Percentiles rank a stretch among this genome's conserved stretches.
phyloP scores from a whole-genome alignment of 2,329 filamentous ascomycete species.

The Falciphora oryzae region DNA sequence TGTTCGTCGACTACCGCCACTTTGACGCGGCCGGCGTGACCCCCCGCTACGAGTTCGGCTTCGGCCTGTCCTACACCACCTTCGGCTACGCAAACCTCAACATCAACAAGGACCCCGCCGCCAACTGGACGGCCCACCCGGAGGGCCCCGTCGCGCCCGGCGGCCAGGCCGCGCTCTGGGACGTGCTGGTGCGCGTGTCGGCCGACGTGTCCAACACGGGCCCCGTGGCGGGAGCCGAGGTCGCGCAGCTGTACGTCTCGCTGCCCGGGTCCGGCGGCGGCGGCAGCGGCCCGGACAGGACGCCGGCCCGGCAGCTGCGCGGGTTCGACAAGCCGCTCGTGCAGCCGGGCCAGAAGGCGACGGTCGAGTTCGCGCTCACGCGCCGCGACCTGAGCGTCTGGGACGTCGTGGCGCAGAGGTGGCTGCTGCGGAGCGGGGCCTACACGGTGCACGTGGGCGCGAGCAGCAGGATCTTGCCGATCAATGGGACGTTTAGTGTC shows the following conservation, averaged over 20 bases:
- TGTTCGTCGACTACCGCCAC: constrained; percentile 48
- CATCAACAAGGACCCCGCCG: constrained; percentile 20
- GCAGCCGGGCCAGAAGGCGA: constrained; percentile 33
- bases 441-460: constrained; percentile 37
- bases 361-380: constrained; percentile 47
- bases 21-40: constrained; percentile 43
- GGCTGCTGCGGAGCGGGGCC: constrained; percentile 41
- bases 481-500: constrained; percentile 29
- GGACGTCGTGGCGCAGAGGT: constrained; percentile 56
- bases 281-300: neutral
- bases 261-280: constrained; percentile 26
- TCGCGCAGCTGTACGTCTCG: constrained; percentile 38
- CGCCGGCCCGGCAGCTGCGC: constrained; percentile 53
- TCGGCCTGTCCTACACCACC: constrained; percentile 49
- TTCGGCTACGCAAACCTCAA: constrained; percentile 40
- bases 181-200: constrained; percentile 33
- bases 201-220: constrained; percentile 37
- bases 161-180: constrained; percentile 41
- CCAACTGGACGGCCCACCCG: constrained; percentile 28
- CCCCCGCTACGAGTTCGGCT: constrained; percentile 50
- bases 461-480: constrained; percentile 36
- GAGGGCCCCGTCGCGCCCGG: constrained; percentile 34
- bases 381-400: constrained; percentile 62
- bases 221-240: constrained; percentile 33
- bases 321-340: constrained; percentile 59